Evolutionary conservation across 371 early-diverging fungal species (phyloP), one percentile per base, ranked within the genome.

Genomic region (Zopfochytrium polystomum): DNA sequence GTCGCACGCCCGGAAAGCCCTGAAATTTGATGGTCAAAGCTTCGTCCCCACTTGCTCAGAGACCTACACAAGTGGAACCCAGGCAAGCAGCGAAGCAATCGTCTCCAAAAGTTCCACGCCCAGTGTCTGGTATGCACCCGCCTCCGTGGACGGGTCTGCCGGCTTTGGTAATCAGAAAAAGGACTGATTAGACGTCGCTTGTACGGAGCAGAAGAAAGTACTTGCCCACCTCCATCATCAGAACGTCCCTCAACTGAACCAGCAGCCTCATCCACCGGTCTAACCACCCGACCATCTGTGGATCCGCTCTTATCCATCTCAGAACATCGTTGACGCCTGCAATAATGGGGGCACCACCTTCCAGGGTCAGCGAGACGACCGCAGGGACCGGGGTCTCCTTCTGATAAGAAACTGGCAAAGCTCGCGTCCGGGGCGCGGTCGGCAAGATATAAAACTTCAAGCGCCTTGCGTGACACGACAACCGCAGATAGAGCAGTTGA

Each of bases 251-350:
- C 57, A 44, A 57, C 18, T 25, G 30, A 7, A 57, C 31, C 44
- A 58, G 4, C 20, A 49, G 45, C 29, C 50, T 18, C 0, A 68
- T 64, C 65, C 76, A 60, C 34, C 78, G 68, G 7, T 9, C 27
- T 26, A 78, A 60, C 83, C 83, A 83, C 1, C 83, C 83, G n/a
- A 72, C 72, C 52, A 75, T 75, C 11, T 71, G 71, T 1, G 63
- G 55, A 56, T 79, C 73, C 7, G 74, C 74, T 1, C 70, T 58
- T 55, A 80, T 69, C n/a, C 76, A 38, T 2, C 52, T 35, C 2
- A 69, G 43, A 15, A 67, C 59, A 48, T 22, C 9, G 13, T 47
- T 35, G 11, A 32, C 48, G 22, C 22, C 23, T n/a, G 33, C 29
- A 18, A 18, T 18, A 18, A 38, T 18, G 18, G 18, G n/a, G n/a